phyloP scores from a whole-genome alignment of 495 filamentous ascomycete species.

The Glutinoglossum americanum region DNA sequence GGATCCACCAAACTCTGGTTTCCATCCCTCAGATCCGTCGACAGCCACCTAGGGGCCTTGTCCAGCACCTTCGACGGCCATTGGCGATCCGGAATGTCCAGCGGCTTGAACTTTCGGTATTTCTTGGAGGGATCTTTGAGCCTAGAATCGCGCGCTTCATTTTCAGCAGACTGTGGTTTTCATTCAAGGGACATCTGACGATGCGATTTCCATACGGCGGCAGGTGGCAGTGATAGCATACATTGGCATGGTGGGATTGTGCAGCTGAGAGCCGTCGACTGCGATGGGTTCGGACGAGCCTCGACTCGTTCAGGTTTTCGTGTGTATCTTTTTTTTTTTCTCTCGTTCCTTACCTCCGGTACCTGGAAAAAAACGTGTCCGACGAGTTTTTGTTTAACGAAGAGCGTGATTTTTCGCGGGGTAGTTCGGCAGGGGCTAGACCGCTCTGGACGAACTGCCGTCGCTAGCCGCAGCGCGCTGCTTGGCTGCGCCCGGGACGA shows the following conservation, averaged over 20 bases:
- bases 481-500: no score
- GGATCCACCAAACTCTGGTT: conserved; percentile 78
- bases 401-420: no score
- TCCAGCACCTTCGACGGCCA: conserved; percentile 70
- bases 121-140: conserved; percentile 88
- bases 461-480: not conserved
- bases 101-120: conserved; percentile 58
- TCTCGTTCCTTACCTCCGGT: not conserved
- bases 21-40: conserved; percentile 69
- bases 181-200: not conserved
- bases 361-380: no score
- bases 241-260: not conserved
- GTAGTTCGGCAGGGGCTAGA: no score
- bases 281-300: no score
- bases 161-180: not conserved
- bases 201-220: not conserved
- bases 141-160: conserved; percentile 25
- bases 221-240: not conserved
- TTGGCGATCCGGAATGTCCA: conserved; percentile 69
- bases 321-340: no score
- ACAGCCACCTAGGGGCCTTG: conserved; percentile 67
- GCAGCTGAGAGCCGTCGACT: no score
- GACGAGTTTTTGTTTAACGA: no score
- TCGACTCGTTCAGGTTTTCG: no score
- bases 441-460: not conserved